Evolutionary conservation across 257 asterid genomes (phyloP), one percentile per base, ranked within the genome.

Genomic region (Solanum appendiculatum): DNA sequence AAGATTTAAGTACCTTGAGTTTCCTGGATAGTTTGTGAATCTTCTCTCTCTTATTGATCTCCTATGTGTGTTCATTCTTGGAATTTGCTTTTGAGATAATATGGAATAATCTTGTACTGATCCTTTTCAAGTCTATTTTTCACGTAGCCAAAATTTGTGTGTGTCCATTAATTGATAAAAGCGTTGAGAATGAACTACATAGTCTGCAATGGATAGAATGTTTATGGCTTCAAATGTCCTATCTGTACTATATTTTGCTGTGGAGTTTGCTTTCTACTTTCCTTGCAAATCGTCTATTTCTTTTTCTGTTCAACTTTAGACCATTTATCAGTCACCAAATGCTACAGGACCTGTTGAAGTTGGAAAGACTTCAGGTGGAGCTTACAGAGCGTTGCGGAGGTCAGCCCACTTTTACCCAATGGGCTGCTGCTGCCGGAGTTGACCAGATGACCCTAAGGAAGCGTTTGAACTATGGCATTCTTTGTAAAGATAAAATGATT

Each of bases 391-490:
- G 98, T 60, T 94, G 70, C 70, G 98, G 98, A 48, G 87, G 87
- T 85, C 89, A 90, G 91, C 98, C 98, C 51, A 90, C 97, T 42
- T 86, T 91, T 89, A 69, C 93, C 77, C 98, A 97, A 83, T 95
- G 99, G 98, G 98, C 98, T 87, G 94, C 93, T 86, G 98, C 98
- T 66, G 99, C 98, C 69, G 96, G 98, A 73, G 89, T 93, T 87
- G 98, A 97, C 86, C 95, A 90, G 88, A 93, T 89, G 87, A 95
- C 98, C 82, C 92, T 97, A 92, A 92, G 98, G 91, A 85, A 92
- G 92, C 96, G 95, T 31, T 85, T 97, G 87, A 92, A 93, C 90
- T 91, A 94, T 87, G 99, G 98, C 85, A 78, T 70, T 88, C 91
- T 84, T 72, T 95, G 99, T 93, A 95, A 97, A 90, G 96, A 93